phyloP scores from a whole-genome alignment of 805 yeast species.

The Saccharomycopsis schoenii region DNA sequence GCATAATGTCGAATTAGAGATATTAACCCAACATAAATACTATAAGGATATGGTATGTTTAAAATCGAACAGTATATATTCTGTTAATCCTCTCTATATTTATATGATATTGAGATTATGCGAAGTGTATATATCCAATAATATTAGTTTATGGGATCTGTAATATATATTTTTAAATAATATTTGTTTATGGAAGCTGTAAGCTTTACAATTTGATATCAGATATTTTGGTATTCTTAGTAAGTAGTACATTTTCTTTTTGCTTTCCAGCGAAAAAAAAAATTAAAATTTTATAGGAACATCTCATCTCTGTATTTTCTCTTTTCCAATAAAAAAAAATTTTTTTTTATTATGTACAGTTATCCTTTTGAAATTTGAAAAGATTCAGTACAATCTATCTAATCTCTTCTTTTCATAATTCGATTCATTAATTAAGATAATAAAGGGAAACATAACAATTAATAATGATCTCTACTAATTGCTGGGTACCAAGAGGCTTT shows the following conservation, averaged over 20 bases:
- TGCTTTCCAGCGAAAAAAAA: background rate
- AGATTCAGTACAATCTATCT: background rate
- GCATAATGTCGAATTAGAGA: too few relatives aligned
- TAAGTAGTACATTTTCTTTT: background rate
- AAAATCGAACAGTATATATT: background rate
- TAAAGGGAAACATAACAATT: background rate
- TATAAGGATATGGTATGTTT: too few relatives aligned
- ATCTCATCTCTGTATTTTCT: background rate
- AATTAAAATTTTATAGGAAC: background rate
- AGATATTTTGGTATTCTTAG: too few relatives aligned
- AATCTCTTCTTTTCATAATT: too few relatives aligned
- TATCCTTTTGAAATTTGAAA: too few relatives aligned
- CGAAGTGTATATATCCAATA: too few relatives aligned
- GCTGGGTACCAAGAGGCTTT: slow-evolving; percentile 95
- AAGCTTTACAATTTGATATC: too few relatives aligned
- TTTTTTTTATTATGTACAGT: background rate
- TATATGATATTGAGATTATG: too few relatives aligned
- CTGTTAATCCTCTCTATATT: background rate
- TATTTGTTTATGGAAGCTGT: too few relatives aligned
- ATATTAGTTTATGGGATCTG: too few relatives aligned
- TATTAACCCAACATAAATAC: too few relatives aligned
- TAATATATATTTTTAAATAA: too few relatives aligned
- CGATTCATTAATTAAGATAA: background rate
- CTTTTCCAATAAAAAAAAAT: background rate
- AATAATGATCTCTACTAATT: slow-evolving; percentile 76